Evolutionary conservation across 768 basidiomycete species (phyloP).

Genomic region (Xerocomellus intermedius): DNA sequence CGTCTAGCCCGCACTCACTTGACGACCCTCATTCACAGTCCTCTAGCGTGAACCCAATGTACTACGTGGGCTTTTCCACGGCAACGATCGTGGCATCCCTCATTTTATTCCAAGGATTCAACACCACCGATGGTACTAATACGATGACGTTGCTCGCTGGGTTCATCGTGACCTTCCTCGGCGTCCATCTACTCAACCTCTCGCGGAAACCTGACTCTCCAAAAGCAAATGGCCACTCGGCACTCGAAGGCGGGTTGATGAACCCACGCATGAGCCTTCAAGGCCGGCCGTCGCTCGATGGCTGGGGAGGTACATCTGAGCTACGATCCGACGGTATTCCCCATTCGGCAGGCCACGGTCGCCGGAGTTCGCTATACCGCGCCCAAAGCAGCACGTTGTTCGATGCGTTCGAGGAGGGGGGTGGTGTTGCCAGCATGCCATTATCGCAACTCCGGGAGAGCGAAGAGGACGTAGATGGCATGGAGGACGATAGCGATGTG

Average conservation of each 20-base stretch:
- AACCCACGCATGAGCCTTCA: conserved; percentile 79
- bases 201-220: conserved; percentile 59
- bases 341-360: conserved; percentile 49
- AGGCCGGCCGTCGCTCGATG: conserved; percentile 78
- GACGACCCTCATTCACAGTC: not conserved
- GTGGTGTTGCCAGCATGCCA: conserved; percentile 39
- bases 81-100: conserved; percentile 91
- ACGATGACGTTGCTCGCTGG: conserved; percentile 87
- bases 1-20: not conserved
- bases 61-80: conserved; percentile 95
- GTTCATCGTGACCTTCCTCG: conserved; percentile 91
- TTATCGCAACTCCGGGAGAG: conserved; percentile 65
- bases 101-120: conserved; percentile 97
- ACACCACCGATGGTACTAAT: conserved; percentile 79
- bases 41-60: conserved; percentile 90
- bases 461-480: conserved; percentile 50
- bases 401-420: conserved; percentile 63
- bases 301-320: conserved; percentile 51
- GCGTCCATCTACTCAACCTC: conserved; percentile 91
- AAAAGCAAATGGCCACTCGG: conserved; percentile 44
- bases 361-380: conserved; percentile 64
- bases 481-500: conserved; percentile 45
- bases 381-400: conserved; percentile 68
- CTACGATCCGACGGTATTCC: conserved; percentile 27
- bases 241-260: conserved; percentile 67